Evolutionary conservation across 78 protist species (phyloP), one percentile per base, ranked within the genome.

Genomic region (Speleostelium caveatum): DNA sequence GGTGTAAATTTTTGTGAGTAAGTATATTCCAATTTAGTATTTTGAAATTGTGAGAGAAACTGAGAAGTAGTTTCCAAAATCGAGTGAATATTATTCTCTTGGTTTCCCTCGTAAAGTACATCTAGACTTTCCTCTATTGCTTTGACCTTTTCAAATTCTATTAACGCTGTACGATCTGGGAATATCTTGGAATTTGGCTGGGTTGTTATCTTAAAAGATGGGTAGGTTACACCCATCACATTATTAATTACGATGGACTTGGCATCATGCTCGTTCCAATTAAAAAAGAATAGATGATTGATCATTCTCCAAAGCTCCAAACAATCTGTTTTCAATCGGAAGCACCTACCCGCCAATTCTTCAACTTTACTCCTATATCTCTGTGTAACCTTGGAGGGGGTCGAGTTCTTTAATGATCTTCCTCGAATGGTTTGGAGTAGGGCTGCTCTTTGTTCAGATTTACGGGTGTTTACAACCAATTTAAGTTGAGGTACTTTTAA

Each of bases 321-420:
- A n/a, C 33, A 62, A 0, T n/a, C 21, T 21, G 19, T 30, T 22
- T 22, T 36, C 10, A 77, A 51, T 32, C 36, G 26, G 3, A 77
- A 24, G 53, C 67, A 65, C n/a, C 36, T 26, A 21, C 87, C 87
- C 5, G 65, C 32, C 17, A 28, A 45, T 36, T 53, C 39, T 36
- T 77, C 87, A 22, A 77, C 87, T 36, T 42, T 41, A 30, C 86
- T n/a, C n/a, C n/a, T n/a, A n/a, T n/a, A n/a, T n/a, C n/a, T n/a
- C n/a, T n/a, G n/a, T n/a, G 56, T 49, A 16, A 14, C 24, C 14
- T 49, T 8, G 56, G 14, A 8, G 24, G 14, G 56, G 14, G 14
- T 49, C 56, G 24, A 49, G 8, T 49, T 49, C 14, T 8, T 49
- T 49, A 14, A 49, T 14, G 12, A 67, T 4, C 14, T 67, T 55